phyloP scores from a whole-genome alignment of 2,329 filamentous ascomycete genomes.

The Zarea fungicola region DNA sequence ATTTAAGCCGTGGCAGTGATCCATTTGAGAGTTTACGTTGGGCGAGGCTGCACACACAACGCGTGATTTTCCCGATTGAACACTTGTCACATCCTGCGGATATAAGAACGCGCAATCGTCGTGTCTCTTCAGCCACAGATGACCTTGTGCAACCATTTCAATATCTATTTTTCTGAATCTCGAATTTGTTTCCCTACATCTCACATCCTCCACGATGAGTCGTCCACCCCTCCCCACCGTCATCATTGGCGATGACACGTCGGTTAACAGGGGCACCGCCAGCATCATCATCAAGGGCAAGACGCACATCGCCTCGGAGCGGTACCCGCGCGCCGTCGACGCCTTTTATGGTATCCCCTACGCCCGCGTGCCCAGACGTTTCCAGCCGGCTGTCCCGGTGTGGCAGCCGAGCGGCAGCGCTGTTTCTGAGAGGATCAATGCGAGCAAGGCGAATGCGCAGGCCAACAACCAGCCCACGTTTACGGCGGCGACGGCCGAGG shows the following conservation, averaged over 20 bases:
- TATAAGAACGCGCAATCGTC: no score
- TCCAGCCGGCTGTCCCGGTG: constrained; percentile 36
- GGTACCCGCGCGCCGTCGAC: constrained; percentile 38
- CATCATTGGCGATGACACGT: no score
- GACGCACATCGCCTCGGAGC: constrained; percentile 18
- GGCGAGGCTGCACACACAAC: no score
- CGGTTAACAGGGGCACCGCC: no score
- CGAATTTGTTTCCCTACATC: no score
- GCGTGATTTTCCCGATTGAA: no score
- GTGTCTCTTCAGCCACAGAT: no score
- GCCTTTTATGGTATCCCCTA: constrained; percentile 47
- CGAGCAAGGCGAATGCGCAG: constrained; percentile 33
- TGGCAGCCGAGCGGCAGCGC: constrained; percentile 15
- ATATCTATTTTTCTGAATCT: no score
- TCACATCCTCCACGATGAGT: neutral
- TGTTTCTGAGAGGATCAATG: constrained; percentile 23
- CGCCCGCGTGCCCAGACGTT: constrained; percentile 40
- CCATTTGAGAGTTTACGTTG: no score
- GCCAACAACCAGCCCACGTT: constrained; percentile 17
- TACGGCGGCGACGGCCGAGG: constrained; percentile 21
- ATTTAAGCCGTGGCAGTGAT: no score
- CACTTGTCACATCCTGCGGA: no score
- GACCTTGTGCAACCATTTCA: no score
- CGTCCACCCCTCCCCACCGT: constrained; percentile 12
- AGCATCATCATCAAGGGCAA: constrained; percentile 21